Percentiles rank a stretch among this genome's conserved stretches.
These are phyloP conservation scores for Pseudocercospora macadamiae DNA, from an alignment of 2,329 filamentous ascomycete genomes.

Conservation along the genomic window DNA sequence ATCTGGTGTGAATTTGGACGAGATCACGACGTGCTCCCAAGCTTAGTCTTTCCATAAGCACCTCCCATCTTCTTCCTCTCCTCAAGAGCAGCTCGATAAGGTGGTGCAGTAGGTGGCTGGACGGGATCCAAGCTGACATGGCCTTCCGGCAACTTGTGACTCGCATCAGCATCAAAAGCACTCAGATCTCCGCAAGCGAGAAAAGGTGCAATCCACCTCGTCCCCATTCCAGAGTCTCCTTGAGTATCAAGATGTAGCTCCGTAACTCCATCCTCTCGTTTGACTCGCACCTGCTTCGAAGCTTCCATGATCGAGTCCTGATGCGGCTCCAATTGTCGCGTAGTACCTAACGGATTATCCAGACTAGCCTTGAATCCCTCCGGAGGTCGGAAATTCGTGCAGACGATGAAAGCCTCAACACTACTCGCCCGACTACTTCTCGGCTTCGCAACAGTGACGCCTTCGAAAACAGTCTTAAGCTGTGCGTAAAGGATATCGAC, in stretches of 20 bases:
- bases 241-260: conserved; percentile 51
- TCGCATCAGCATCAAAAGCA: conserved; percentile 92
- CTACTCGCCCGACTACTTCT: conserved; percentile 93
- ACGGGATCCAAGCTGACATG: conserved; percentile 87
- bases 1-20: too few relatives aligned
- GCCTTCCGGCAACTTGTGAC: conserved; percentile 84
- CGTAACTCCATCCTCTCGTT: conserved; percentile 51
- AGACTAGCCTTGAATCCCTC: conserved; percentile 74
- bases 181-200: conserved; percentile 96
- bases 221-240: conserved; percentile 48
- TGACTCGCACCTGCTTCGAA: conserved; percentile 32
- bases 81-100: conserved; percentile 89
- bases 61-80: conserved; percentile 75
- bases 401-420: conserved; percentile 95
- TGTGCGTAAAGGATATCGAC: conserved; percentile 96
- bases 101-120: conserved; percentile 92
- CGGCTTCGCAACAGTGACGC: conserved; percentile 90
- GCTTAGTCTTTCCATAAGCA: conserved; percentile 72
- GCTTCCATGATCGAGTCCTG: conserved; percentile 13
- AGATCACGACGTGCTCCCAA: conserved; percentile 19
- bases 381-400: conserved; percentile 83
- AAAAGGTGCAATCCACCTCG: conserved; percentile 89
- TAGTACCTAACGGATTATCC: conserved; percentile 71
- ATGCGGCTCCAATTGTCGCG: conserved; percentile 14
- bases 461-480: conserved; percentile 84